Evolutionary conservation across 345 rosid species (phyloP), one percentile per base, ranked within the genome.

Genomic region (Aurinia saxatilis): DNA sequence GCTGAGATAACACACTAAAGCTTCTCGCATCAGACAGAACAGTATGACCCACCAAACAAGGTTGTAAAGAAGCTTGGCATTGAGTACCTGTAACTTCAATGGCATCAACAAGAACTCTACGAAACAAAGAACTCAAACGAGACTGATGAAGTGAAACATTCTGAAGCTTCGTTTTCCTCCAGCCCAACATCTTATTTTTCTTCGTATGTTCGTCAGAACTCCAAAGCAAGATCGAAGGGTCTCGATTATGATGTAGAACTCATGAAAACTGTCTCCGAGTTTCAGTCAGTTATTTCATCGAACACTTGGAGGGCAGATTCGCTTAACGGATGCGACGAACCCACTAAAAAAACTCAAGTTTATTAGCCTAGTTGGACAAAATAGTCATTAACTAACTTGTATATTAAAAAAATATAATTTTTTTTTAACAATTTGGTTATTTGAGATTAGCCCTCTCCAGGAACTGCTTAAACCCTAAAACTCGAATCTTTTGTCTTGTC

Each of bases 401-500:
- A 21, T 4, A 1, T 21, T 21, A 1, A 1, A 21, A 21, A 21
- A 21, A 21, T 21, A 21, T 21, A 21, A 1, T 21, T 21, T 8
- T 50, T 63, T 42, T 50, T 11, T 10, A 30, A 4, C n/a, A n/a
- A n/a, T n/a, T n/a, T n/a, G n/a, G n/a, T n/a, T n/a, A n/a, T n/a
- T n/a, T n/a, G n/a, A n/a, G n/a, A n/a, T n/a, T n/a, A n/a, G n/a
- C n/a, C n/a, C n/a, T n/a, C n/a, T n/a, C n/a, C n/a, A n/a, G 11
- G 8, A 57, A n/a, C 57, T 55, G 67, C 74, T 27, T 63, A 70
- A 70, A 70, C 74, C 74, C 74, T 70, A 70, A 40, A 40, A 29
- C 19, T 31, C 23, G 38, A 4, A 38, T 29, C 51, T 37, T 63
- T 34, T 10, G 9, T 13, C 7, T 42, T 17, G 7, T 30, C 45